Conservation (phyloP, 257 asterid genomes). For the Solanum bulbocastanum region DNA sequence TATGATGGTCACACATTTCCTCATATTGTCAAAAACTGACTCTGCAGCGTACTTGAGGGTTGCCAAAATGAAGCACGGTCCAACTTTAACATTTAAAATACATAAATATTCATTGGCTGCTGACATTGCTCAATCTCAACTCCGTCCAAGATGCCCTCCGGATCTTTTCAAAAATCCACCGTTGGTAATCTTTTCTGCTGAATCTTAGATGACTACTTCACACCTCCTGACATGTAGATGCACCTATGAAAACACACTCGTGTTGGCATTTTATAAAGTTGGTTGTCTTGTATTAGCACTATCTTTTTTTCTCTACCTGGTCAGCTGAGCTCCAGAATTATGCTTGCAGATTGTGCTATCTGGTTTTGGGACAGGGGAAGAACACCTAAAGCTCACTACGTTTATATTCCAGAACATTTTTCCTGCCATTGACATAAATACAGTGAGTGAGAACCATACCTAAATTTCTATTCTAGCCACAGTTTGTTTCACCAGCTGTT, state of each 20-base stretch:
- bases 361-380: constrained; percentile 95
- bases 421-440: constrained; percentile 86
- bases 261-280: background rate
- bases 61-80: constrained; percentile 46
- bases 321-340: constrained; percentile 5
- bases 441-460: constrained; percentile 40
- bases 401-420: constrained; percentile 88
- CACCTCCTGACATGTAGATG: background rate
- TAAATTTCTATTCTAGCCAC: background rate
- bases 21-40: constrained; percentile 72
- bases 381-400: constrained; percentile 84
- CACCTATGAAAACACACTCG: background rate
- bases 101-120: constrained; percentile 64
- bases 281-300: background rate
- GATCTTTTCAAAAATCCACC: constrained; percentile 80
- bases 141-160: constrained; percentile 69
- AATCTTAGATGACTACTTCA: background rate
- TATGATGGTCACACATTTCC: constrained; percentile 92
- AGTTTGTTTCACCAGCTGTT: background rate
- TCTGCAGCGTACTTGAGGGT: constrained; percentile 75
- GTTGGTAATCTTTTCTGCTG: constrained; percentile 39
- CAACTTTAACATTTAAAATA: constrained; percentile 86
- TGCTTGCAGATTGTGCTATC: constrained; percentile 76
- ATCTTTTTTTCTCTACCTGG: background rate
- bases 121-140: constrained; percentile 70